Percentiles rank a stretch among this genome's conserved stretches.
Evolutionary conservation across 495 filamentous ascomycete species (phyloP).

Genomic region (Penicillium egyptiacum): DNA sequence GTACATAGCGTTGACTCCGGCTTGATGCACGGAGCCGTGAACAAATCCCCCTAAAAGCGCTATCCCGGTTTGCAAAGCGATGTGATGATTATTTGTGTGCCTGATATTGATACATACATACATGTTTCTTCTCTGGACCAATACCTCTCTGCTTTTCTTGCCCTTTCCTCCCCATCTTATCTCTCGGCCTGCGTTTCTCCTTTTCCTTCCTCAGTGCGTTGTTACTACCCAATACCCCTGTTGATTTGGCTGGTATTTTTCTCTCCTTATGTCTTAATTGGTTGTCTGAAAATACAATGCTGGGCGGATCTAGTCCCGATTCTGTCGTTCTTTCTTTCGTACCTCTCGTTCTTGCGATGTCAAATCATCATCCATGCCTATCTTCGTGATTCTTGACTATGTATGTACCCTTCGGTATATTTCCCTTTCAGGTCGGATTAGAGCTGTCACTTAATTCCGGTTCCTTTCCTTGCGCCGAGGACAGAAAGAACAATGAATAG

Average conservation of each 20-base stretch:
- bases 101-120: constrained; percentile 20
- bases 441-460: background rate
- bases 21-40: constrained; percentile 24
- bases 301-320: constrained; percentile 5
- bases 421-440: background rate
- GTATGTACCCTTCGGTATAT: background rate
- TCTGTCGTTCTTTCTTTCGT: constrained; percentile 11
- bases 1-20: constrained; percentile 27
- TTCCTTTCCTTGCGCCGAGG: background rate
- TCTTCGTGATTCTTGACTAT: background rate
- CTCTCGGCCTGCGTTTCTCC: constrained; percentile 7
- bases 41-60: constrained; percentile 25
- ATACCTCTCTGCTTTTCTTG: constrained; percentile 4
- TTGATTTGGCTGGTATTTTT: constrained; percentile 36
- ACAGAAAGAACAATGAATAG: background rate
- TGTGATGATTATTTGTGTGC: constrained; percentile 12
- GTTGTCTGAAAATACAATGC: constrained; percentile 6
- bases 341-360: background rate
- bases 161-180: background rate
- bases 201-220: constrained; percentile 8
- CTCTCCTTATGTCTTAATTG: constrained; percentile 19
- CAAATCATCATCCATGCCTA: background rate
- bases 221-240: constrained; percentile 35
- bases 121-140: constrained; percentile 7
- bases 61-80: constrained; percentile 4